These are phyloP conservation scores for Colletotrichum musicola DNA, from an alignment of 2,329 filamentous ascomycete species.

Conservation along the genomic window DNA sequence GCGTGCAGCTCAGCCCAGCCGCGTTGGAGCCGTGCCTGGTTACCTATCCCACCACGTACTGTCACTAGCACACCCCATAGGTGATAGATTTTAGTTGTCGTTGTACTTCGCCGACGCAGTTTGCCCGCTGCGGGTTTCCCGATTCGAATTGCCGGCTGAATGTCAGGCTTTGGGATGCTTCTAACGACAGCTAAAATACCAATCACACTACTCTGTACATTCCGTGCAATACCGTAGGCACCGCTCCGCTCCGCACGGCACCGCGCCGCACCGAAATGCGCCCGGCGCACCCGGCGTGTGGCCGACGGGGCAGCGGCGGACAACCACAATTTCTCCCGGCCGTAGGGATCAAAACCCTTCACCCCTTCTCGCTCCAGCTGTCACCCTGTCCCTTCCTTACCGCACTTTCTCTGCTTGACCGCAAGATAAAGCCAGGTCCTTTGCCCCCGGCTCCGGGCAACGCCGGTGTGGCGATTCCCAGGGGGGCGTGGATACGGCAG, in stretches of 20 bases:
- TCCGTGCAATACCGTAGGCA: background rate
- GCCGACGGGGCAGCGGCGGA: slow-evolving; percentile 2
- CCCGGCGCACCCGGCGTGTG: slow-evolving; percentile 5
- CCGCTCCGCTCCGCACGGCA: background rate
- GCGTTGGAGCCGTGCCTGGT: no score
- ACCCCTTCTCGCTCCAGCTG: background rate
- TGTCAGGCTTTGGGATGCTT: no score
- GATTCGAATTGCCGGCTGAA: no score
- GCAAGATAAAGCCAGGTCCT: background rate
- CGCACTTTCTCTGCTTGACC: slow-evolving; percentile 3
- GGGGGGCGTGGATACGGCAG: background rate
- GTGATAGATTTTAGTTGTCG: no score
- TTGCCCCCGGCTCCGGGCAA: background rate
- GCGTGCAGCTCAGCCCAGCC: background rate
- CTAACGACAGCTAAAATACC: background rate
- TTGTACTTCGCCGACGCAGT: no score
- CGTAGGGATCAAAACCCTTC: background rate
- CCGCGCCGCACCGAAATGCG: background rate
- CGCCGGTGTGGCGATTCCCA: slow-evolving; percentile 10
- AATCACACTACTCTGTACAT: background rate
- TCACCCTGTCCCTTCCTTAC: background rate
- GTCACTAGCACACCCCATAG: no score
- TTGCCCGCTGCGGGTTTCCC: no score
- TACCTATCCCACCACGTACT: background rate
- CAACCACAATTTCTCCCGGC: slow-evolving; percentile 16